phyloP scores from a whole-genome alignment of 2,329 filamentous ascomycete species.

The Diaporthe sp. region DNA sequence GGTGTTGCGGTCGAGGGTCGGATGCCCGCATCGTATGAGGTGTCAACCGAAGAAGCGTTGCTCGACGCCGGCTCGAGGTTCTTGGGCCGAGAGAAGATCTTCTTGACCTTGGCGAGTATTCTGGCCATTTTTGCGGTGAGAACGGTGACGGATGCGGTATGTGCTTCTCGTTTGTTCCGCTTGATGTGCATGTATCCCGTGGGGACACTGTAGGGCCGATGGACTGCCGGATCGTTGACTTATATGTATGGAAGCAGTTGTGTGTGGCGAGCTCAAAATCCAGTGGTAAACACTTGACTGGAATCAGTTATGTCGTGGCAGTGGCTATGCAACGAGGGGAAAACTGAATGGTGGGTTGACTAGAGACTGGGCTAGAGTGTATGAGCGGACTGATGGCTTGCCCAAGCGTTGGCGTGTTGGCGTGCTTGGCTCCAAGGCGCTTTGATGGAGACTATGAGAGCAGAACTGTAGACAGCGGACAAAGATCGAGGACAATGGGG shows the following conservation, averaged over 20 bases:
- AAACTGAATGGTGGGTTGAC: constrained; percentile 1
- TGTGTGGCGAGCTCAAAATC: not conserved
- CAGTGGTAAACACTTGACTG: not conserved
- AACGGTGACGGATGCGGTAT: not conserved
- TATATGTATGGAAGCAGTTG: not conserved
- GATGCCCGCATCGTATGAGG: not conserved
- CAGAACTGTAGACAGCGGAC: not conserved
- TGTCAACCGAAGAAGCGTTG: constrained; percentile 9
- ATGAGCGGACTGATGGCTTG: constrained; percentile 12
- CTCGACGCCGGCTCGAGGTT: not conserved
- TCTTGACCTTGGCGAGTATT: constrained; percentile 30
- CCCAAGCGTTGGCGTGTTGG: constrained; percentile 11
- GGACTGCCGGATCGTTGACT: not conserved
- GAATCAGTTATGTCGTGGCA: not conserved
- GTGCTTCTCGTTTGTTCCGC: not conserved
- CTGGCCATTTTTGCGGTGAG: constrained; percentile 20
- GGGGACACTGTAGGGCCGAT: too few relatives aligned
- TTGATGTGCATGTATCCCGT: not conserved
- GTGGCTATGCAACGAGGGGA: constrained; percentile 13
- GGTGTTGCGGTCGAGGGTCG: constrained; percentile 12
- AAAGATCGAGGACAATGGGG: not conserved
- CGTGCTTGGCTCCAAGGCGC: constrained; percentile 6
- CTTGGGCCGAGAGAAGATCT: constrained; percentile 35
- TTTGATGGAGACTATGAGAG: not conserved
- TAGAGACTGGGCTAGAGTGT: constrained; percentile 6